Conservation (phyloP, 129 eudicot genomes). For the Sambucus nigra region DNA sequence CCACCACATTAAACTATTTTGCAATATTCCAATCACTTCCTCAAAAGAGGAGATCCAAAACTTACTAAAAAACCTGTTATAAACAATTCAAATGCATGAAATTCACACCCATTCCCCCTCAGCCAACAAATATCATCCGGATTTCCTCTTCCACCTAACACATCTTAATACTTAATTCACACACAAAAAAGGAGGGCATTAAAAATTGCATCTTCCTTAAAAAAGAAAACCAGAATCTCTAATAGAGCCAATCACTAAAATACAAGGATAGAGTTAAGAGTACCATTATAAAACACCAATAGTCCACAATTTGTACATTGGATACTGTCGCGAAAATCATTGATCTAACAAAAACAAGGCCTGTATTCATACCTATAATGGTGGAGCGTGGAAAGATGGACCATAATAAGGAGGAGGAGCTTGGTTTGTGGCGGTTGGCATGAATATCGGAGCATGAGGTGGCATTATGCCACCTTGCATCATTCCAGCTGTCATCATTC, state of each 20-base stretch:
- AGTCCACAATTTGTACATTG: background rate
- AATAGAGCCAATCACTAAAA: background rate
- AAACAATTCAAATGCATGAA: background rate
- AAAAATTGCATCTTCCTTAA: no score
- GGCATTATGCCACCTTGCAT: constrained; percentile 1
- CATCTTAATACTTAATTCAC: background rate
- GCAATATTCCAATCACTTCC: no score
- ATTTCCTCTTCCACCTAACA: background rate
- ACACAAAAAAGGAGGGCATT: no score
- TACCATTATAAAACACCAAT: background rate
- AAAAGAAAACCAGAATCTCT: background rate
- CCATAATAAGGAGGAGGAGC: constrained; percentile 10
- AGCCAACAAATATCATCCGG: no score
- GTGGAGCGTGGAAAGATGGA: constrained; percentile 11
- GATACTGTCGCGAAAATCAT: background rate
- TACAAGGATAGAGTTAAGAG: background rate
- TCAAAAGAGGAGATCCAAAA: no score
- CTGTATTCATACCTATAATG: background rate
- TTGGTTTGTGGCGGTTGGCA: constrained; percentile 12
- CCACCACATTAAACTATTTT: no score
- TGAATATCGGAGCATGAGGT: background rate
- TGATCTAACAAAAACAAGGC: background rate
- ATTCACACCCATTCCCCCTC: no score
- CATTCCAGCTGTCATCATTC: constrained; percentile 4
- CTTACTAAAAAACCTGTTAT: no score